Conservation (phyloP, 2,329 filamentous ascomycete species). For the Alternaria burnsii region DNA sequence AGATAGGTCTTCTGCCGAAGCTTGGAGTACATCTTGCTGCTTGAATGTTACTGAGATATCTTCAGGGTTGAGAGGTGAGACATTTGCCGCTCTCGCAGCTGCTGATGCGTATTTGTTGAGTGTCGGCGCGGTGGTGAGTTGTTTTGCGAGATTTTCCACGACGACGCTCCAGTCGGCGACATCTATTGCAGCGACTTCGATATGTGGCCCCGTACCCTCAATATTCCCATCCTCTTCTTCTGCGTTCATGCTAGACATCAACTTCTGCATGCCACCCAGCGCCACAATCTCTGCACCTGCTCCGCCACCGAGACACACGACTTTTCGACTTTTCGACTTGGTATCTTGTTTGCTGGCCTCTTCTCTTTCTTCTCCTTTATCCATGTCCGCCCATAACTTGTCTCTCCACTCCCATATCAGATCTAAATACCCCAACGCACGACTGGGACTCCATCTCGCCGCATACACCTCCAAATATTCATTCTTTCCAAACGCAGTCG, state of each 20-base stretch:
- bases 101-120: constrained; percentile 60
- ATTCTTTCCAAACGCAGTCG: constrained; percentile 75
- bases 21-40: constrained; percentile 61
- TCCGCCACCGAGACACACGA: constrained; percentile 70
- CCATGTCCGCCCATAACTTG: constrained; percentile 14
- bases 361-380: neutral
- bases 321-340: constrained; percentile 38
- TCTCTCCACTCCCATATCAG: constrained; percentile 57
- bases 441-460: constrained; percentile 86
- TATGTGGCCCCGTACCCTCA: neutral
- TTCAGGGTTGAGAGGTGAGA: constrained; percentile 44
- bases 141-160: constrained; percentile 64
- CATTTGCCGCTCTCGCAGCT: constrained; percentile 53
- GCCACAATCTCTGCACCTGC: constrained; percentile 73
- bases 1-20: constrained; percentile 49
- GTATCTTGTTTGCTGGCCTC: neutral
- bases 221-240: constrained; percentile 7
- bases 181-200: constrained; percentile 74
- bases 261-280: constrained; percentile 63
- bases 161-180: constrained; percentile 79
- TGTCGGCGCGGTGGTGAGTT: constrained; percentile 62
- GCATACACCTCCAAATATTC: constrained; percentile 84
- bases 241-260: constrained; percentile 30
- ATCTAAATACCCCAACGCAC: constrained; percentile 83
- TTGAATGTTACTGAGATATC: constrained; percentile 53